Conservation (phyloP, 2,329 filamentous ascomycete genomes). For the Alternaria incomplexa region DNA sequence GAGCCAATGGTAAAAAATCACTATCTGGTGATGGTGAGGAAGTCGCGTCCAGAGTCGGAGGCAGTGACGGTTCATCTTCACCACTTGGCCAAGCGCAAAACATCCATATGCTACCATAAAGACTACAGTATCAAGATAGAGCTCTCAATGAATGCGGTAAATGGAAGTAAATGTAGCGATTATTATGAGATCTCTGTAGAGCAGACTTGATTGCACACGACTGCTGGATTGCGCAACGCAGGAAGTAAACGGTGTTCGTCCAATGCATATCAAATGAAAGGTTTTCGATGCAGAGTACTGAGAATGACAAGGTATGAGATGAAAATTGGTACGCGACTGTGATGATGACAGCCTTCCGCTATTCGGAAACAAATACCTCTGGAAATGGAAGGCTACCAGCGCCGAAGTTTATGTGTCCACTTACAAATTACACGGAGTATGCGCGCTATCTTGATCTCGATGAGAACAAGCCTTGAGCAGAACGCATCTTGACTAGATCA, state of each 20-base stretch:
- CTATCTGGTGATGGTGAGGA: background rate
- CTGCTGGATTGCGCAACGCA: background rate
- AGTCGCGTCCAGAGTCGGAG: background rate
- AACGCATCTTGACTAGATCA: background rate
- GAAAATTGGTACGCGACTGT: background rate
- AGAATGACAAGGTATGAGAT: background rate
- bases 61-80: background rate
- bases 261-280: background rate
- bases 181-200: background rate
- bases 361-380: background rate
- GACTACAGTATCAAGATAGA: background rate
- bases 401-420: background rate
- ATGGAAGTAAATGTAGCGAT: background rate
- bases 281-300: background rate
- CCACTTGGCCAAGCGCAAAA: background rate
- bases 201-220: background rate
- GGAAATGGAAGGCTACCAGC: background rate
- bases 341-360: background rate
- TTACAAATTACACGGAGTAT: background rate
- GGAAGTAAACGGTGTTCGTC: background rate
- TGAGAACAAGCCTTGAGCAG: background rate
- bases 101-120: background rate
- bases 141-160: background rate
- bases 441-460: background rate
- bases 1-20: background rate